These are phyloP conservation scores for Cryphonectria japonica DNA, from an alignment of 2,329 filamentous ascomycete genomes.

Conservation along the genomic window DNA sequence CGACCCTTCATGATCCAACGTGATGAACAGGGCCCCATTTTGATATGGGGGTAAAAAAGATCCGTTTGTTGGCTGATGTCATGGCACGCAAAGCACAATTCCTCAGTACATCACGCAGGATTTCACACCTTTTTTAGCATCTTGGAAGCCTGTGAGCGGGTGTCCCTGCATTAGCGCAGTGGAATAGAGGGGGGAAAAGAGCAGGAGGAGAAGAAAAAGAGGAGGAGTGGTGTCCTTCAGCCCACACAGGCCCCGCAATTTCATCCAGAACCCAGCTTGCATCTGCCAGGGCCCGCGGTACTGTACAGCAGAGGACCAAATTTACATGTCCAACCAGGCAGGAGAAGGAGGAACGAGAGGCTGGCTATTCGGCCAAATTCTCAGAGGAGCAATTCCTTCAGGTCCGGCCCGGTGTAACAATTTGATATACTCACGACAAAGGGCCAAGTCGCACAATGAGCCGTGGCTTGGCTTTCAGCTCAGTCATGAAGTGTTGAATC, in stretches of 20 bases:
- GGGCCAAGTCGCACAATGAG: background rate
- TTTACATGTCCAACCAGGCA: background rate
- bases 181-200: background rate
- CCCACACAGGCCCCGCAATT: background rate
- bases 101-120: background rate
- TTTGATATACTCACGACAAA: background rate
- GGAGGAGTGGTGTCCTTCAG: background rate
- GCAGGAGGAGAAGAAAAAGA: background rate
- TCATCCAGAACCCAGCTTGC: background rate
- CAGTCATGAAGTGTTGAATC: background rate
- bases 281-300: background rate
- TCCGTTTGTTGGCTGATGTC: conserved; percentile 6
- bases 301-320: conserved; percentile 3
- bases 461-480: conserved; percentile 5
- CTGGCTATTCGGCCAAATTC: conserved; percentile 8
- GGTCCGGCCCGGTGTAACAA: background rate
- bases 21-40: background rate
- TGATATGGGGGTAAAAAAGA: no score
- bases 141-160: conserved; percentile 1
- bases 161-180: conserved; percentile 22
- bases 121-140: conserved; percentile 7
- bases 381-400: background rate
- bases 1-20: conserved; percentile 1
- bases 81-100: background rate
- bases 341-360: background rate